Percentiles rank a stretch among this genome's conserved stretches.
Conservation (phyloP, 441 rosid species). For the Erodium texanum region DNA sequence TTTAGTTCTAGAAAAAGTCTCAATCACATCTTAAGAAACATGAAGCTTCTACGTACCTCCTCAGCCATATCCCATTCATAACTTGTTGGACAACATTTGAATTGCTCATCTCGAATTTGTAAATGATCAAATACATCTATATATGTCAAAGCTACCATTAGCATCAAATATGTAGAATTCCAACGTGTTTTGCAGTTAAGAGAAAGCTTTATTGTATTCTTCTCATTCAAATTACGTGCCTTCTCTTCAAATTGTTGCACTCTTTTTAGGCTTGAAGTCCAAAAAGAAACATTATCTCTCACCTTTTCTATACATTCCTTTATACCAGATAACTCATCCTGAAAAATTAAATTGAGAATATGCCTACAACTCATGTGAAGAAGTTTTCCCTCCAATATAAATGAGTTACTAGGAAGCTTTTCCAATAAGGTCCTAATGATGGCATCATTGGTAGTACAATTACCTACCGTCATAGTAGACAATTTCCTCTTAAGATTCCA, state of each 20-base stretch:
- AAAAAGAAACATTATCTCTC: no score
- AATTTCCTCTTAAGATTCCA: no score
- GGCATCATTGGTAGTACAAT: no score
- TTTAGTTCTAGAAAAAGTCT: slow-evolving; percentile 10
- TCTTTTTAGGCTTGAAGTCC: no score
- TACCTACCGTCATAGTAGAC: no score
- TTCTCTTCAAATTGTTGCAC: slow-evolving; percentile 3
- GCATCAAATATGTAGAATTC: not conserved
- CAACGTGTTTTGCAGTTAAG: not conserved
- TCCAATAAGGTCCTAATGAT: no score
- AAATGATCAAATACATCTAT: not conserved
- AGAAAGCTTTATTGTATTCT: not conserved
- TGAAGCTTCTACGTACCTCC: slow-evolving; percentile 2
- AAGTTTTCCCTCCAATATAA: no score
- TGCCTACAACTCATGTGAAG: no score
- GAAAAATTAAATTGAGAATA: no score
- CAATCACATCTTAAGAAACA: not conserved
- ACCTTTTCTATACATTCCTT: no score
- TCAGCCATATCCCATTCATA: not conserved
- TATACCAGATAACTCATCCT: no score
- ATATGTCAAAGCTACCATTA: not conserved
- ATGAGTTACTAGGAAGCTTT: no score
- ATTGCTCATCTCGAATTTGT: not conserved
- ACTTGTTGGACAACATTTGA: not conserved
- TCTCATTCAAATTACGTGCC: not conserved